These are phyloP conservation scores for Aegle marmelos DNA, from an alignment of 345 rosid genomes.

Conservation along the genomic window DNA sequence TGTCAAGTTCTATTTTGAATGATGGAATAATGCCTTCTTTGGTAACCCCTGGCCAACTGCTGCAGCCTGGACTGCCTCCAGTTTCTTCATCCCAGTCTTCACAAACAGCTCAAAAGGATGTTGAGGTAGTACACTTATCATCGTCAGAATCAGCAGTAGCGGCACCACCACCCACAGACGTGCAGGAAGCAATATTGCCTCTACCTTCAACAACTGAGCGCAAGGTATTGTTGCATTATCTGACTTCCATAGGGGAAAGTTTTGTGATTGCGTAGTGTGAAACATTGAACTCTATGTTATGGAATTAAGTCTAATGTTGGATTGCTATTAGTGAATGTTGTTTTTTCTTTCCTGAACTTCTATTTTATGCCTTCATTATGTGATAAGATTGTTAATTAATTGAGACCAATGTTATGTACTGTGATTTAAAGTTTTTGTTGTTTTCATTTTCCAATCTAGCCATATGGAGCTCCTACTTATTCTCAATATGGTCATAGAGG, in stretches of 20 bases:
- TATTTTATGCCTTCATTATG: background rate
- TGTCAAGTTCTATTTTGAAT: slow-evolving; percentile 17
- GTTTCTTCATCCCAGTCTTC: slow-evolving; percentile 21
- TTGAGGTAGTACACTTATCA: slow-evolving; percentile 28
- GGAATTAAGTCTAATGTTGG: background rate
- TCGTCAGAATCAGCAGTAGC: slow-evolving; percentile 12
- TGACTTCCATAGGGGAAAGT: background rate
- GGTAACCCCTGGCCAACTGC: slow-evolving; percentile 39
- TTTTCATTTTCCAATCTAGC: slow-evolving; percentile 8
- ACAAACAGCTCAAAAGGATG: slow-evolving; percentile 32
- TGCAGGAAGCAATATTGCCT: slow-evolving; percentile 32
- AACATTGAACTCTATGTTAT: background rate
- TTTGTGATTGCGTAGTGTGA: background rate
- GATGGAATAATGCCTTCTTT: slow-evolving; percentile 31
- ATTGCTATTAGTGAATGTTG: background rate
- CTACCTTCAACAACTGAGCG: slow-evolving; percentile 29
- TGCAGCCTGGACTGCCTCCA: slow-evolving; percentile 26
- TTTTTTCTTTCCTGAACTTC: background rate
- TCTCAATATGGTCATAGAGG: slow-evolving; percentile 20
- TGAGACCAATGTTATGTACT: background rate
- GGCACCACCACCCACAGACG: slow-evolving; percentile 11
- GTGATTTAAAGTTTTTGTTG: background rate
- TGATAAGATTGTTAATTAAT: background rate
- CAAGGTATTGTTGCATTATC: slow-evolving; percentile 22
- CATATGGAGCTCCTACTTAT: slow-evolving; percentile 16